Evolutionary conservation across 2,329 filamentous ascomycete species (phyloP), one percentile per base, ranked within the genome.

Genomic region (Ophiostoma ips): DNA sequence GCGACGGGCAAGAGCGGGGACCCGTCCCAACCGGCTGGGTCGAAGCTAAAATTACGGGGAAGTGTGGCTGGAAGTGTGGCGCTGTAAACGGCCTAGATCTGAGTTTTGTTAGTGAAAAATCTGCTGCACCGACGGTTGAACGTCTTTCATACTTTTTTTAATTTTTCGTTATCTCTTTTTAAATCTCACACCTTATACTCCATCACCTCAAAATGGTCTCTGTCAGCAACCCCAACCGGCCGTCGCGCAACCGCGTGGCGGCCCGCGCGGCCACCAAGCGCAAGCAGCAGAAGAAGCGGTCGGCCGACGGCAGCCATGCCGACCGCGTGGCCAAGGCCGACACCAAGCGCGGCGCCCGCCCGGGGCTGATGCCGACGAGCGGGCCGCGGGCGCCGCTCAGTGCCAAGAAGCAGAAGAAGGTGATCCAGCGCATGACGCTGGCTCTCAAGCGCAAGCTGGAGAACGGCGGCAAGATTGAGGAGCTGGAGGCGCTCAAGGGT

Each of bases 171-270:
- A n/a, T n/a, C n/a, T n/a, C n/a, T 28, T 28, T 28, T 28, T 28
- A 28, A 28, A n/a, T n/a, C n/a, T n/a, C 24, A 28, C 4, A 28
- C 4, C 24, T 5, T 28, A 28, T 8, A 28, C 24, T 4, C 24
- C 24, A 8, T 16, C 24, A 13, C 21, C 4, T 5, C 24, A 28
- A 33, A 24, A 77, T 76, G 73, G 69, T 71, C 15, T 77, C 74
- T 45, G 70, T 76, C 57, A 72, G 73, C 56, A 79, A 77, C 65
- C 75, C 75, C 59, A 79, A 79, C 68, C 68, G 66, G 44, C 68
- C 68, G 10, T 77, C 72, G 49, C 71, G 71, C 59, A 76, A 76
- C 67, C 70, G 73, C 13, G 63, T 72, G 36, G 66, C 66, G 16
- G 71, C 71, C 34, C 66, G 67, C 53, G 66, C 68, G 18, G 65